Evolutionary conservation across 768 basidiomycete species (phyloP).

Genomic region (Mycena belliarum): DNA sequence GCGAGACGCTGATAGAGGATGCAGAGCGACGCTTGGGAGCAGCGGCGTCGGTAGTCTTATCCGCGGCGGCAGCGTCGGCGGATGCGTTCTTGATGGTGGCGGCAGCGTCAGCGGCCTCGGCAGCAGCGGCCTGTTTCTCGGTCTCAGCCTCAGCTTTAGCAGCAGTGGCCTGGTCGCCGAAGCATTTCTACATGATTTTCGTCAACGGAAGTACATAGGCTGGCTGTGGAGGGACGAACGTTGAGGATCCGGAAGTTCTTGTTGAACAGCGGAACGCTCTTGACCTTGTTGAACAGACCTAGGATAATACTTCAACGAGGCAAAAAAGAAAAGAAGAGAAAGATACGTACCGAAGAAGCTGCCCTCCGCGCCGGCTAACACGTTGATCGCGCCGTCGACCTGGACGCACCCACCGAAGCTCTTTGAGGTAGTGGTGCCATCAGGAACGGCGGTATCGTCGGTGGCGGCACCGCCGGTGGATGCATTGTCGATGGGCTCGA

Average conservation of each 20-base stretch:
- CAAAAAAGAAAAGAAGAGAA: background rate
- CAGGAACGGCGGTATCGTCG: background rate
- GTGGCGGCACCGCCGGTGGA: background rate
- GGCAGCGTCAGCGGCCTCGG: background rate
- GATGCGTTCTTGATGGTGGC: background rate
- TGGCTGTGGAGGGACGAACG: background rate
- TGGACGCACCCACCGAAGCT: slow-evolving; percentile 22
- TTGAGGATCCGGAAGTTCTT: slow-evolving; percentile 26
- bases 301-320: background rate
- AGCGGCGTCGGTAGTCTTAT: background rate
- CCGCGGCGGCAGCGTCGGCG: background rate
- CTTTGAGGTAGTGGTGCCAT: background rate
- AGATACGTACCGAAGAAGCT: slow-evolving; percentile 20
- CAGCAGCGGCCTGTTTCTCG: background rate
- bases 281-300: slow-evolving; percentile 20
- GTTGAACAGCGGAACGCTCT: slow-evolving; percentile 13
- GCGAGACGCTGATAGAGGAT: too few relatives aligned
- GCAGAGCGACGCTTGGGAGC: too few relatives aligned
- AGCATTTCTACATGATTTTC: background rate
- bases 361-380: slow-evolving; percentile 23
- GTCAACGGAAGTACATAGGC: background rate
- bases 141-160: background rate
- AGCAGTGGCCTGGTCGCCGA: background rate
- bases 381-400: slow-evolving; percentile 14
- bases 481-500: too few relatives aligned